Percentiles rank a stretch among this genome's conserved stretches.
phyloP scores from a whole-genome alignment of 2,329 filamentous ascomycete species.

The Diaporthe citrichinensis region DNA sequence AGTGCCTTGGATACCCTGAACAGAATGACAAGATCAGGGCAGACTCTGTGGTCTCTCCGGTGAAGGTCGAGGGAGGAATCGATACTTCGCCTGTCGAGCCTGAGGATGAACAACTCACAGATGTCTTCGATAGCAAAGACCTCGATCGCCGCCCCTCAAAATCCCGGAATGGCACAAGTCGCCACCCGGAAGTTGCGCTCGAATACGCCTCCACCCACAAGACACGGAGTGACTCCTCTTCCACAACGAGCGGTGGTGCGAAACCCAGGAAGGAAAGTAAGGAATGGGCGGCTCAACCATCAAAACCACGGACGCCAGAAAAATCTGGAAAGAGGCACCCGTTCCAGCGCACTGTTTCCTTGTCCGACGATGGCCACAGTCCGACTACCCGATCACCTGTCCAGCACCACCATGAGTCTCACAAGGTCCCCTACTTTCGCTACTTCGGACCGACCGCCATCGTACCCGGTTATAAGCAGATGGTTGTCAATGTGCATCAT shows the following conservation, averaged over 20 bases:
- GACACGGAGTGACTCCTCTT: constrained; percentile 43
- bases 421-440: constrained; percentile 88
- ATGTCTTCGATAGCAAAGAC: constrained; percentile 54
- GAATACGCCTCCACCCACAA: neutral
- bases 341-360: constrained; percentile 53
- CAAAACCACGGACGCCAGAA: constrained; percentile 40
- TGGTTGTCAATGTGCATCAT: constrained; percentile 79
- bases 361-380: constrained; percentile 58
- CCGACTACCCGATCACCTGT: constrained; percentile 59
- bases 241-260: constrained; percentile 42
- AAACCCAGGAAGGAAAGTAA: constrained; percentile 43
- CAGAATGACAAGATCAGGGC: constrained; percentile 61
- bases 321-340: constrained; percentile 36
- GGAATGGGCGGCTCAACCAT: constrained; percentile 46
- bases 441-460: constrained; percentile 94
- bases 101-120: constrained; percentile 50
- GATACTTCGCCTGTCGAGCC: constrained; percentile 45
- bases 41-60: constrained; percentile 27
- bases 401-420: constrained; percentile 66
- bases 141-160: constrained; percentile 50
- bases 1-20: constrained; percentile 77
- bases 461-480: constrained; percentile 92
- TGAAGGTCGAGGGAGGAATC: constrained; percentile 44
- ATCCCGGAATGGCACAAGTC: constrained; percentile 45
- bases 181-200: constrained; percentile 36